Evolutionary conservation across 805 yeast genomes (phyloP).

Genomic region (Saccharomycopsis javanensis): DNA sequence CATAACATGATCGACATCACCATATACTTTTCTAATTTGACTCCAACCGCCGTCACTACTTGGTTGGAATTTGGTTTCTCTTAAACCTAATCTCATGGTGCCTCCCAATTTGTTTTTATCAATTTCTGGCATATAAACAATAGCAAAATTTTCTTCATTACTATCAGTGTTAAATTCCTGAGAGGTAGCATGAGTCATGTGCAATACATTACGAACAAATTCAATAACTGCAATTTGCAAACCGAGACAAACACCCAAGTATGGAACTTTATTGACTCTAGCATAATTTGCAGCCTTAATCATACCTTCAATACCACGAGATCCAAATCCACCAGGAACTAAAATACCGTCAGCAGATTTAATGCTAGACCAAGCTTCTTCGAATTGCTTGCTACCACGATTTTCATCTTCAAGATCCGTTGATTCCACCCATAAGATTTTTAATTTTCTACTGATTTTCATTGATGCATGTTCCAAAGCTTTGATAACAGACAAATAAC

Average conservation of each 20-base stretch:
- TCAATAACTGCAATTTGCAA: constrained; percentile 96
- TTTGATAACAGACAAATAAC: constrained; percentile 89
- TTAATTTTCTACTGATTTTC: constrained; percentile 75
- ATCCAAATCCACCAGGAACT: constrained; percentile 98
- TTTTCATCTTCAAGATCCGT: constrained; percentile 74
- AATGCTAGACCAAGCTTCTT: constrained; percentile 90
- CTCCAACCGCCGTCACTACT: constrained; percentile 47
- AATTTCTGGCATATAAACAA: constrained; percentile 97
- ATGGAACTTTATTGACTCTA: constrained; percentile 90
- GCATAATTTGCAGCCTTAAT: constrained; percentile 95
- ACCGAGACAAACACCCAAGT: constrained; percentile 94
- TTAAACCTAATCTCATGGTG: constrained; percentile 95
- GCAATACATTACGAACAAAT: constrained; percentile 72
- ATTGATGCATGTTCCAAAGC: constrained; percentile 92
- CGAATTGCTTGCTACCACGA: constrained; percentile 64
- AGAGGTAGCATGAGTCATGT: constrained; percentile 59
- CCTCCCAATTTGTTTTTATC: constrained; percentile 96
- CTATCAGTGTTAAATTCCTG: constrained; percentile 69
- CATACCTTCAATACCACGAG: constrained; percentile 98
- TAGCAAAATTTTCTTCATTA: constrained; percentile 53
- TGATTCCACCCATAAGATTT: constrained; percentile 94
- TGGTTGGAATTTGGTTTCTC: constrained; percentile 73
- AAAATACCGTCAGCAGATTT: constrained; percentile 93
- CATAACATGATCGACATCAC: constrained; percentile 52
- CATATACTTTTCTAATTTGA: constrained; percentile 68